phyloP scores from a whole-genome alignment of 148 eudicot genomes.

The Camellia japonica region DNA sequence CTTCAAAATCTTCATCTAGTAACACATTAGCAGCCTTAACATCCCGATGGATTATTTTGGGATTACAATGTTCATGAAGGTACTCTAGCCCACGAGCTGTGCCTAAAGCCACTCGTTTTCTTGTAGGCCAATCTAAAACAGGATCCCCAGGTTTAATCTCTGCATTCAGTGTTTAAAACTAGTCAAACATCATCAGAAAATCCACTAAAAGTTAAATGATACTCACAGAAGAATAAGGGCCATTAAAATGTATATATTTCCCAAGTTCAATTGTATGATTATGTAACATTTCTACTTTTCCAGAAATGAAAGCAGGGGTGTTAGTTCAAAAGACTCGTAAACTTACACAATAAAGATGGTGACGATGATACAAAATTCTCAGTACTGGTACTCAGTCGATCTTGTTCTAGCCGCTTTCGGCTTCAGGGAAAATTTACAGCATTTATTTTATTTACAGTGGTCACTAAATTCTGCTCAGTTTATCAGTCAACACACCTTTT shows the following conservation, averaged over 20 bases:
- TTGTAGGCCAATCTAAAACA: slow-evolving; percentile 49
- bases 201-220: background rate
- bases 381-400: too few species aligned
- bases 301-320: too few species aligned
- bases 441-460: too few species aligned
- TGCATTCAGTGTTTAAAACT: slow-evolving; percentile 16
- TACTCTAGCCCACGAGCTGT: slow-evolving; percentile 61
- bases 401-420: too few species aligned
- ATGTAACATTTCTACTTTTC: too few species aligned
- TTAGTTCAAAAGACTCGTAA: too few species aligned
- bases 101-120: slow-evolving; percentile 48
- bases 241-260: background rate
- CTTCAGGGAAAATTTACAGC: too few species aligned
- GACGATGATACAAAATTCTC: too few species aligned
- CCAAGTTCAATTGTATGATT: too few species aligned
- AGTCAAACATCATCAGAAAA: background rate
- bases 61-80: slow-evolving; percentile 62
- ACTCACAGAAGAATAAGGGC: background rate
- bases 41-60: slow-evolving; percentile 56
- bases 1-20: slow-evolving; percentile 54
- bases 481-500: too few species aligned
- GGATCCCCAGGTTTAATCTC: slow-evolving; percentile 54
- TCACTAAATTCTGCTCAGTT: too few species aligned
- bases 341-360: too few species aligned
- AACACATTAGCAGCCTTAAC: slow-evolving; percentile 61